These are phyloP conservation scores for Carpinus viminea DNA, from an alignment of 306 rosid species.

Conservation along the genomic window DNA sequence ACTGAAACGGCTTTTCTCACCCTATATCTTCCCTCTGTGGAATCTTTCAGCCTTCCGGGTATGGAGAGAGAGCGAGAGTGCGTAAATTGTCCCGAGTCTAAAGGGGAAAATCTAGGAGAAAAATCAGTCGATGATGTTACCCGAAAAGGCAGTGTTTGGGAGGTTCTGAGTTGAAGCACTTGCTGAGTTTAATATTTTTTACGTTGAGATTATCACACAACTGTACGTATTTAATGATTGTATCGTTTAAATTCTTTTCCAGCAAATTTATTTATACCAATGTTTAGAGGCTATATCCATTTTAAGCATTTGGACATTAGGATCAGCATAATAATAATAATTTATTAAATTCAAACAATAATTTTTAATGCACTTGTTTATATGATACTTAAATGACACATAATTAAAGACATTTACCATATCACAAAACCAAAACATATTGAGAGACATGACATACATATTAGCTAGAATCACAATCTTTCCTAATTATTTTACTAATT, in stretches of 20 bases:
- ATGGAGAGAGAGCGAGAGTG: conserved; percentile 12
- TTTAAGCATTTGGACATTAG: too few relatives aligned
- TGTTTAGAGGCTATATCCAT: too few relatives aligned
- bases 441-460: too few relatives aligned
- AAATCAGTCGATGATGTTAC: conserved; percentile 58
- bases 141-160: conserved; percentile 42
- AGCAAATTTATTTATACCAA: too few relatives aligned
- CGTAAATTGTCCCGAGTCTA: conserved; percentile 58
- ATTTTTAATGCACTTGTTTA: too few relatives aligned
- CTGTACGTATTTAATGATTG: not conserved
- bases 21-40: not conserved
- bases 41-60: conserved; percentile 25
- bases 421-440: too few relatives aligned
- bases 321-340: too few relatives aligned
- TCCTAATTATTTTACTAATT: too few relatives aligned
- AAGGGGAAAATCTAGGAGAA: conserved; percentile 63
- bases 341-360: too few relatives aligned
- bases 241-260: not conserved
- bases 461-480: too few relatives aligned
- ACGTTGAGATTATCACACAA: not conserved
- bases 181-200: not conserved
- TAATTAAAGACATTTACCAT: too few relatives aligned
- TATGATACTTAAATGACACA: too few relatives aligned
- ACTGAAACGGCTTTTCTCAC: not conserved
- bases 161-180: conserved; percentile 5